These are phyloP conservation scores for Lippia alba DNA, from an alignment of 305 asterid genomes.

Conservation along the genomic window DNA sequence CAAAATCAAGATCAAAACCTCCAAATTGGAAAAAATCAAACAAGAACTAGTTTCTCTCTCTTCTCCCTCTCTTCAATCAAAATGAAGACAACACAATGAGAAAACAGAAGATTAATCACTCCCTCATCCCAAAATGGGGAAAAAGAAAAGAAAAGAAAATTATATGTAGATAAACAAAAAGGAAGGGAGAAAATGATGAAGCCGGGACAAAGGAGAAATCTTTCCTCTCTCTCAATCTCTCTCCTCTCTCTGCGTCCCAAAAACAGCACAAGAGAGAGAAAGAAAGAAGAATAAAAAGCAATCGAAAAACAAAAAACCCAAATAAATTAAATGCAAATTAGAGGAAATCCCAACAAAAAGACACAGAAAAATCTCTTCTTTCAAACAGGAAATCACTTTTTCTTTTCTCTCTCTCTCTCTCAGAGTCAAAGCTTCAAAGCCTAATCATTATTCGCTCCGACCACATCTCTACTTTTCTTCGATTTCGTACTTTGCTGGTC, in stretches of 20 bases:
- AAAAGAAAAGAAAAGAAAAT: background rate
- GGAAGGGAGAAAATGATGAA: conserved; percentile 17
- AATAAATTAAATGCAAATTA: background rate
- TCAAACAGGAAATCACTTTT: conserved; percentile 26
- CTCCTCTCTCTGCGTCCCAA: conserved; percentile 35
- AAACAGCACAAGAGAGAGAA: conserved; percentile 42
- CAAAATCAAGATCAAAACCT: conserved; percentile 29
- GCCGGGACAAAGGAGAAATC: conserved; percentile 12
- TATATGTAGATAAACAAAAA: conserved; percentile 6
- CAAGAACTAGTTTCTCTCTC: background rate
- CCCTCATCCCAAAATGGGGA: conserved; percentile 22
- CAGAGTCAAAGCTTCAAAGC: conserved; percentile 70
- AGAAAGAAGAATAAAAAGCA: background rate
- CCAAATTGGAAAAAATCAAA: conserved; percentile 22
- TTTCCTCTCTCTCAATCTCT: conserved; percentile 32
- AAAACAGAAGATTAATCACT: conserved; percentile 13
- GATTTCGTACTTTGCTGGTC: conserved; percentile 54
- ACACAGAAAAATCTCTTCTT: conserved; percentile 36
- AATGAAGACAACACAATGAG: background rate
- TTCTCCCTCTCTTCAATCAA: conserved; percentile 28
- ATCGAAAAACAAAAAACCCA: background rate
- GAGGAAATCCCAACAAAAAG: conserved; percentile 24
- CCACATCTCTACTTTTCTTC: conserved; percentile 44
- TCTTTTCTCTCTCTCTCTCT: conserved; percentile 21
- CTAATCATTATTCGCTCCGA: conserved; percentile 66